Conservation (phyloP, 164 flowering plant genomes). For the Stephania yunnanensis region DNA sequence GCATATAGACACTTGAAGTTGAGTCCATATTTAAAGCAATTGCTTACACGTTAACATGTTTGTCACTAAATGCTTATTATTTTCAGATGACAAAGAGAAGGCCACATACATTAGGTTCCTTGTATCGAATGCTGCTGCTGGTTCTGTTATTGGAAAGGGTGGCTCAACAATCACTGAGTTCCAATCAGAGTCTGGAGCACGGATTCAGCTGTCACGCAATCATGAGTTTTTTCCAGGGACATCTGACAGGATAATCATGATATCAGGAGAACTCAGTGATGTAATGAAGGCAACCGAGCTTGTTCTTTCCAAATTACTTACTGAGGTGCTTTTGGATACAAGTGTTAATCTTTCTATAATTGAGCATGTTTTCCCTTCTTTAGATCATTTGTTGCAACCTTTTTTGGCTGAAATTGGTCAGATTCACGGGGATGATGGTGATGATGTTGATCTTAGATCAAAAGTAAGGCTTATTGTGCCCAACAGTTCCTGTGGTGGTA, state of each 20-base stretch:
- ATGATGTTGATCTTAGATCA: constrained; percentile 61
- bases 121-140: constrained; percentile 95
- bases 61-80: background rate
- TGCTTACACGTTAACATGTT: background rate
- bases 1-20: background rate
- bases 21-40: background rate
- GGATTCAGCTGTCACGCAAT: constrained; percentile 90
- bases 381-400: background rate
- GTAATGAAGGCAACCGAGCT: constrained; percentile 74
- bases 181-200: constrained; percentile 85
- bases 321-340: constrained; percentile 52
- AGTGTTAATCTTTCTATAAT: background rate
- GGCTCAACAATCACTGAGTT: constrained; percentile 93
- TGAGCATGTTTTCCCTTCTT: background rate
- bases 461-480: constrained; percentile 89
- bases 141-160: constrained; percentile 97
- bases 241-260: constrained; percentile 86
- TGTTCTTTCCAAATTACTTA: constrained; percentile 61
- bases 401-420: constrained; percentile 21
- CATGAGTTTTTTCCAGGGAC: constrained; percentile 96
- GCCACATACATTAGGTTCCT: constrained; percentile 73
- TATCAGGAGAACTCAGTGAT: constrained; percentile 67
- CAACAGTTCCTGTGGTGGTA: constrained; percentile 86
- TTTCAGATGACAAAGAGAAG: constrained; percentile 54
- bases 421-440: constrained; percentile 65